Evolutionary conservation across 2,329 filamentous ascomycete genomes (phyloP).

Genomic region (Zymoseptoria tritici): DNA sequence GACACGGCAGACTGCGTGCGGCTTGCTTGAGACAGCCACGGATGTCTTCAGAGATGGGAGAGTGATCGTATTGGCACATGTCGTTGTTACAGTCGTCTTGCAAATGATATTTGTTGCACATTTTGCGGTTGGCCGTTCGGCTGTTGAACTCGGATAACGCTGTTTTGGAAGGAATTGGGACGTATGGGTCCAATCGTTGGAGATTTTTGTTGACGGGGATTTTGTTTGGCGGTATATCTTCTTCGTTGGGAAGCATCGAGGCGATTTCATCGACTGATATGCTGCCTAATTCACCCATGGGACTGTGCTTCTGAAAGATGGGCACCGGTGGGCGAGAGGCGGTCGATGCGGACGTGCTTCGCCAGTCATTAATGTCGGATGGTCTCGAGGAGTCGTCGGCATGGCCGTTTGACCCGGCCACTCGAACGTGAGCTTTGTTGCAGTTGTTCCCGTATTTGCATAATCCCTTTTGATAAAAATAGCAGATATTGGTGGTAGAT

Average conservation of each 20-base stretch:
- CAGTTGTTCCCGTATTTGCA: slow-evolving; percentile 30
- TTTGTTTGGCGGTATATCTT: slow-evolving; percentile 17
- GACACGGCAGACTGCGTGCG: no score
- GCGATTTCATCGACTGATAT: background rate
- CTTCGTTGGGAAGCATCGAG: slow-evolving; percentile 16
- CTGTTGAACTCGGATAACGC: slow-evolving; percentile 36
- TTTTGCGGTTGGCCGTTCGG: slow-evolving; percentile 35
- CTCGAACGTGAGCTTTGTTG: no score
- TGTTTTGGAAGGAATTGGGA: slow-evolving; percentile 30
- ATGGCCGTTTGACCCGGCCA: no score
- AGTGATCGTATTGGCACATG: no score
- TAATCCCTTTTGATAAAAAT: slow-evolving; percentile 22
- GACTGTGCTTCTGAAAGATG: background rate
- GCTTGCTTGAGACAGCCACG: no score
- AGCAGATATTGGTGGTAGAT: slow-evolving; percentile 11
- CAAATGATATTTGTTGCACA: no score
- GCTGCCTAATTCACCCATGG: background rate
- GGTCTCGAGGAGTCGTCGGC: background rate
- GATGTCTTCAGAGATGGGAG: no score
- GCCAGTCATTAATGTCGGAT: slow-evolving; percentile 9
- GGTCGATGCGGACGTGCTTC: background rate
- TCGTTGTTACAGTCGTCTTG: no score
- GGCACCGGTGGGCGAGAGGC: background rate
- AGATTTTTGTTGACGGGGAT: slow-evolving; percentile 43
- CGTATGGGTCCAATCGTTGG: slow-evolving; percentile 43